Conservation (phyloP, 1,284 basidiomycete species). For the Mrakiaceae sp. region DNA sequence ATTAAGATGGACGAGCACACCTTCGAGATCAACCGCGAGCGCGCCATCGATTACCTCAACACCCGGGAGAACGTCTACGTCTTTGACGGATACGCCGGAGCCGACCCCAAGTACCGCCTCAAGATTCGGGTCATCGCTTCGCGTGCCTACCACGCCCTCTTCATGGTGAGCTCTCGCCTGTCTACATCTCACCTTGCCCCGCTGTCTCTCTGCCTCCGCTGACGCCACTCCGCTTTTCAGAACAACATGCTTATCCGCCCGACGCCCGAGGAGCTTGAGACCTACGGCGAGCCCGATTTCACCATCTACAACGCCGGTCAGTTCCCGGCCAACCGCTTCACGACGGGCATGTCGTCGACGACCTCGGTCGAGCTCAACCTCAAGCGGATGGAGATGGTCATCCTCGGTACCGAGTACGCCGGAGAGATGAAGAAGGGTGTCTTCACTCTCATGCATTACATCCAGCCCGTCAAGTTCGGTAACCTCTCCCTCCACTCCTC, state of each 20-base stretch:
- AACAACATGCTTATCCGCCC: constrained; percentile 99
- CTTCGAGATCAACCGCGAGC: constrained; percentile 99
- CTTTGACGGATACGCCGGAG: constrained; percentile 90
- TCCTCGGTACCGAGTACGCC: constrained; percentile 98
- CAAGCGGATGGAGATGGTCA: constrained; percentile 99
- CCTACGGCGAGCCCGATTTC: constrained; percentile 98
- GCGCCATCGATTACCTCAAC: constrained; percentile 99
- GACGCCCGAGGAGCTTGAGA: constrained; percentile 81
- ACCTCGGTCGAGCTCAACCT: constrained; percentile 99
- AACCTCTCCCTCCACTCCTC: constrained; percentile 99
- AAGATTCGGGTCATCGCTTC: constrained; percentile 99
- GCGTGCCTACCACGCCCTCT: constrained; percentile 96
- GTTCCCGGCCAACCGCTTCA: constrained; percentile 99
- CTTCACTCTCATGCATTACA: constrained; percentile 99
- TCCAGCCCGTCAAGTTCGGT: constrained; percentile 97
- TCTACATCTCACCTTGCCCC: background rate
- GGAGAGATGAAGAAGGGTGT: constrained; percentile 99
- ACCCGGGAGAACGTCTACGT: constrained; percentile 98
- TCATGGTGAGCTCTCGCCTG: constrained; percentile 64
- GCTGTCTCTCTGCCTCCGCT: constrained; percentile 14
- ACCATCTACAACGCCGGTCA: constrained; percentile 99
- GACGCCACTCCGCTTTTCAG: constrained; percentile 37
- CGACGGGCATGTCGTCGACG: constrained; percentile 97
- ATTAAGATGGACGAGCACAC: constrained; percentile 97
- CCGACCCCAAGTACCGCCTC: constrained; percentile 95